Evolutionary conservation across 2,329 filamentous ascomycete genomes (phyloP), one percentile per base, ranked within the genome.

Genomic region (Fusarium sp.): DNA sequence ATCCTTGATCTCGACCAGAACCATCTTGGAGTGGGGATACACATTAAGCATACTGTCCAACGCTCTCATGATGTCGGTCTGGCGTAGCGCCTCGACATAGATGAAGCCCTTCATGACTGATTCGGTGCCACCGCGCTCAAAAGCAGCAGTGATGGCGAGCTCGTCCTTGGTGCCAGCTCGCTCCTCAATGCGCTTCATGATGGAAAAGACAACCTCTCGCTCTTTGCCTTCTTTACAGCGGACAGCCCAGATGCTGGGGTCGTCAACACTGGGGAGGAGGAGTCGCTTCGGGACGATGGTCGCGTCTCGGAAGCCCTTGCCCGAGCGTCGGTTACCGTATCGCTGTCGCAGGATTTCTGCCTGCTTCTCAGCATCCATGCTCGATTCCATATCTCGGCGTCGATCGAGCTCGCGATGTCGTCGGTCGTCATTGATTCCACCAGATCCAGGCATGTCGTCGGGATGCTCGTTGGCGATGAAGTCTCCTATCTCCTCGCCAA

Each of bases 151-250:
- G 75, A 99, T 96, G 74, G 91, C 91, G 27, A 97, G 86, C 58
- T 95, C 93, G 71, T 96, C 93, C 78, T 95, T 94, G 24, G 94
- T 94, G 31, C 91, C 91, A 58, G 90, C 84, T 43, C 93, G 90
- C 80, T 98, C 95, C 81, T 97, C 92, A 61, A 97, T 92, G 63
- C 95, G 92, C 84, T 95, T 97, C 86, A 95, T 94, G 76, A 99
- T 93, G 31, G 92, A 92, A 81, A 95, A 93, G 62, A 99, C 89
- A 41, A 97, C 93, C 80, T 99, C 97, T 71, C 93, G 91, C 84
- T 99, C 97, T 83, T 99, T 99, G 78, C 96, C 96, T 76, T 97
- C 94, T 82, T 97, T 97, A 84, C 95, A 98, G 78, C 94, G 92
- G 72, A 98, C 92, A 71, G 93, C 95, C 94, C 95, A 99, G 81